phyloP scores from a whole-genome alignment of 768 basidiomycete species.

The Tremella mesenterica region DNA sequence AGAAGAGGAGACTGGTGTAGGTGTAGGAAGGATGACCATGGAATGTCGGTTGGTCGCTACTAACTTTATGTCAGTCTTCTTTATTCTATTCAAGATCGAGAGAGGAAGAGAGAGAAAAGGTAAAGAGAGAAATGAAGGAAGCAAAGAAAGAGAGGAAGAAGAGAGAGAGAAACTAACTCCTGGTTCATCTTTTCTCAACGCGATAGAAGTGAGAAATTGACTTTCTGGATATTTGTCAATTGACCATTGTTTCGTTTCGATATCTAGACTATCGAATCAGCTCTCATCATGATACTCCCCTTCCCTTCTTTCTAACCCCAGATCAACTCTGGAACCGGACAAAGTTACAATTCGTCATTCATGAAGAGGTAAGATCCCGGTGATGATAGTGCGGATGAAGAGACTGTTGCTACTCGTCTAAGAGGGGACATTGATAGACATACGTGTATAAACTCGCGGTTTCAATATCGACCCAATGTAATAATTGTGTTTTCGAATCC shows the following conservation, averaged over 20 bases:
- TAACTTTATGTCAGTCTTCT: constrained; percentile 18
- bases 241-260: constrained; percentile 23
- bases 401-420: background rate
- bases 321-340: too few species aligned
- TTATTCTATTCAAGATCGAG: background rate
- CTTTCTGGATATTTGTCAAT: constrained; percentile 35
- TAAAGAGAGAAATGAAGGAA: too few species aligned
- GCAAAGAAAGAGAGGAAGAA: too few species aligned
- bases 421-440: background rate
- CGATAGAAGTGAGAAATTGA: constrained; percentile 19
- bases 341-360: background rate
- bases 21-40: constrained; percentile 29
- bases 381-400: background rate
- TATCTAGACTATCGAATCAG: constrained; percentile 22
- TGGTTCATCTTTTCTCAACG: constrained; percentile 16
- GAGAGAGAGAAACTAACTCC: too few species aligned
- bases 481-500: constrained; percentile 32
- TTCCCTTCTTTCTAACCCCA: too few species aligned
- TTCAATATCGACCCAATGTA: constrained; percentile 41
- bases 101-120: too few species aligned
- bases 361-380: background rate
- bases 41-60: constrained; percentile 25
- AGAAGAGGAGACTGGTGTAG: constrained; percentile 10
- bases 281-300: too few species aligned
- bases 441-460: constrained; percentile 32